Evolutionary conservation across 305 asterid species (phyloP).

Genomic region (Fraxinus albicans): DNA sequence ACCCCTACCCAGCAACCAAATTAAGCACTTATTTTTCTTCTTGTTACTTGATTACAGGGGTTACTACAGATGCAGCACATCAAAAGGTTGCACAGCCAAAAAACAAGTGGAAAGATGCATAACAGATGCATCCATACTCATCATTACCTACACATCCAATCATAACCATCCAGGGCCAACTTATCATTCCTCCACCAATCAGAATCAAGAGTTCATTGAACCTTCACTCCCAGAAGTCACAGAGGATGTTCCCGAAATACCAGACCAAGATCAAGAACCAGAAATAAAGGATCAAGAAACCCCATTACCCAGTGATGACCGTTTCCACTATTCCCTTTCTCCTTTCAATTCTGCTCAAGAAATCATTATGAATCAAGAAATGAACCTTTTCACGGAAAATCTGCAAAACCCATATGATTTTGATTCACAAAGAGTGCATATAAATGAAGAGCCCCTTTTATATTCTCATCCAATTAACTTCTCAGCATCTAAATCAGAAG

Average conservation of each 20-base stretch:
- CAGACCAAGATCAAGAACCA: constrained; percentile 33
- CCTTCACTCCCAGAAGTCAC: constrained; percentile 6
- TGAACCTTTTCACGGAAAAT: constrained; percentile 30
- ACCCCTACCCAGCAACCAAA: neutral
- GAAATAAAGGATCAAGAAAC: constrained; percentile 20
- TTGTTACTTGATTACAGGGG: constrained; percentile 47
- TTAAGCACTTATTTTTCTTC: neutral
- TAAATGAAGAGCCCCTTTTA: constrained; percentile 25
- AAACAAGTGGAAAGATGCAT: constrained; percentile 82
- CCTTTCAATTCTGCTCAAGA: constrained; percentile 38
- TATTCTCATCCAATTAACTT: constrained; percentile 26
- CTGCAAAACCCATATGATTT: constrained; percentile 19
- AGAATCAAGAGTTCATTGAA: constrained; percentile 13
- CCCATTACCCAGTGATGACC: constrained; percentile 12
- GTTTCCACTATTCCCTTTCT: constrained; percentile 35
- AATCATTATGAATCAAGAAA: constrained; percentile 26
- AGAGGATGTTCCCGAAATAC: constrained; percentile 15
- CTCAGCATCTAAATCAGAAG: constrained; percentile 42
- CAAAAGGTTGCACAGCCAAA: constrained; percentile 81
- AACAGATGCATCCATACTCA: constrained; percentile 63
- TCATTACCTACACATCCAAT: constrained; percentile 65
- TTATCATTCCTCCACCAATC: constrained; percentile 15
- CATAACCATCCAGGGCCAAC: constrained; percentile 63
- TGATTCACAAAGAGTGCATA: constrained; percentile 24
- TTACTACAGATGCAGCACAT: constrained; percentile 83